Evolutionary conservation across 331 rosid genomes (phyloP).

Genomic region (Acacia pycnantha): DNA sequence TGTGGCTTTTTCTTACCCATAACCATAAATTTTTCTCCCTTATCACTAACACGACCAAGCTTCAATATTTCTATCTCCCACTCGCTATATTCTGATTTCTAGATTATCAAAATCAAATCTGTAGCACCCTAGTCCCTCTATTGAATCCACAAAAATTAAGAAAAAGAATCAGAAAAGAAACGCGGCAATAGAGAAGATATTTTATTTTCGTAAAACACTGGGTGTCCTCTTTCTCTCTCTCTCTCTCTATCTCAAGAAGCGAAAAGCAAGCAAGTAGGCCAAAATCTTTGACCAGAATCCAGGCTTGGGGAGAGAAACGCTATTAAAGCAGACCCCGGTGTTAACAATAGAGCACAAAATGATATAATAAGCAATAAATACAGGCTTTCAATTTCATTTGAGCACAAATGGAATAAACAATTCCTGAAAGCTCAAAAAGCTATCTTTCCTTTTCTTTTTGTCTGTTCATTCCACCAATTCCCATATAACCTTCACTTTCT

Average conservation of each 20-base stretch:
- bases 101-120: constrained; percentile 20
- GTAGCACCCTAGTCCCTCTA: constrained; percentile 1
- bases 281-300: constrained; percentile 53
- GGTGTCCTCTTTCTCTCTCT: background rate
- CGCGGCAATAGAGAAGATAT: background rate
- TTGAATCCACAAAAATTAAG: background rate
- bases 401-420: constrained; percentile 27
- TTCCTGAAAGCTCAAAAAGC: constrained; percentile 28
- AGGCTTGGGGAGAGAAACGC: constrained; percentile 33
- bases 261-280: constrained; percentile 30
- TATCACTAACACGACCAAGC: background rate
- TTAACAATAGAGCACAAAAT: constrained; percentile 26
- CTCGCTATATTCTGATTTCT: constrained; percentile 3
- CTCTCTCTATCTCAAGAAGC: background rate
- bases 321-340: constrained; percentile 26
- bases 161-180: background rate
- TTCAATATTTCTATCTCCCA: background rate
- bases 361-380: background rate
- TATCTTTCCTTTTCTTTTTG: constrained; percentile 22
- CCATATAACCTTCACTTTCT: background rate
- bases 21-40: constrained; percentile 9
- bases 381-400: background rate
- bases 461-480: constrained; percentile 12
- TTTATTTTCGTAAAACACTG: constrained; percentile 1
- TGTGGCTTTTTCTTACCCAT: constrained; percentile 76